phyloP scores from a whole-genome alignment of 1,284 basidiomycete species.

The Tilletia horrida region DNA sequence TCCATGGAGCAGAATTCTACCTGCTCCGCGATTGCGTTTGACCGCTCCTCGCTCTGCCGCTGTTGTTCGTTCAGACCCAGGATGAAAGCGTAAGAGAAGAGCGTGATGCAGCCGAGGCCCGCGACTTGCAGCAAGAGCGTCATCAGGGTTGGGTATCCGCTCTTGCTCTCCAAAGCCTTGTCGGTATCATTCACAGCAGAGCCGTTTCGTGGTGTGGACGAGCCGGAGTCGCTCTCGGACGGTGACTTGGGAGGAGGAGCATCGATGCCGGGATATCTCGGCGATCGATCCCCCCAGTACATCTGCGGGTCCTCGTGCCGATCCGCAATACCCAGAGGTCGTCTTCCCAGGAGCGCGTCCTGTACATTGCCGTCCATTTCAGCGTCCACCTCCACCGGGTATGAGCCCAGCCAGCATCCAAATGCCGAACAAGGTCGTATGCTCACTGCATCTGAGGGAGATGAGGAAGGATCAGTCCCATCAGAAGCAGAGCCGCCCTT shows the following conservation, averaged over 20 bases:
- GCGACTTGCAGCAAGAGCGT: conserved; percentile 32
- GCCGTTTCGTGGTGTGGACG: neutral
- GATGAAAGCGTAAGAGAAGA: conserved; percentile 34
- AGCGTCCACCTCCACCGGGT: conserved; percentile 27
- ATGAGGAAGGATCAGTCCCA: neutral
- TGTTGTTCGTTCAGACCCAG: conserved; percentile 39
- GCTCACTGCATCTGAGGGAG: neutral
- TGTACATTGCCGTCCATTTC: conserved; percentile 28
- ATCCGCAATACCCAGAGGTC: conserved; percentile 20
- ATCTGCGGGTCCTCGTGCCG: neutral
- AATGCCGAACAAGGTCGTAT: conserved; percentile 31
- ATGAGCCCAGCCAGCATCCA: conserved; percentile 46
- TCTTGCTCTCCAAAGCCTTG: neutral
- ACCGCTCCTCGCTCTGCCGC: conserved; percentile 26
- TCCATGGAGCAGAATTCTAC: conserved; percentile 29
- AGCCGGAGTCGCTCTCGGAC: neutral
- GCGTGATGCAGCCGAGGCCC: conserved; percentile 31
- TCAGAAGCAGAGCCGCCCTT: neutral
- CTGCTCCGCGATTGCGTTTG: conserved; percentile 37
- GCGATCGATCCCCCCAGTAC: neutral
- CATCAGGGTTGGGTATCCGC: neutral
- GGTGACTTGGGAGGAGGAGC: neutral
- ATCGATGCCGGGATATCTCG: neutral
- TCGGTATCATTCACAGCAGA: neutral
- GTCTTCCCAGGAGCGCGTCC: conserved; percentile 23